These are phyloP conservation scores for Tetrahymena malaccensis DNA, from an alignment of 73 alveolate species.

Conservation along the genomic window DNA sequence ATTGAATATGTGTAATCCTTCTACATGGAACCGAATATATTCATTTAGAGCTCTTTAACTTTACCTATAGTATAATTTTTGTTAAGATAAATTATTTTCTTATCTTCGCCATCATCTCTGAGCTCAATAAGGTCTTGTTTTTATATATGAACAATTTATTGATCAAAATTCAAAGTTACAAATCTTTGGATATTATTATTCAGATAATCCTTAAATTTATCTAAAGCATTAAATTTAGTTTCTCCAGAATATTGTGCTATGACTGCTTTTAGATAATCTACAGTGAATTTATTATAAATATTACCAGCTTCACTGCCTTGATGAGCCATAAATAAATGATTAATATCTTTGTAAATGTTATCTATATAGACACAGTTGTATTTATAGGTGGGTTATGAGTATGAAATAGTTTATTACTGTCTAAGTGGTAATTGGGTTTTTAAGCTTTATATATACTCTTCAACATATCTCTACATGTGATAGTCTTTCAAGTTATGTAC, in stretches of 20 bases:
- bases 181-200: background rate
- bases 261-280: background rate
- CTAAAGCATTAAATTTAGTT: too few relatives aligned
- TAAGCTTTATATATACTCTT: too few relatives aligned
- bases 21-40: background rate
- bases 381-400: background rate
- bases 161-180: too few relatives aligned
- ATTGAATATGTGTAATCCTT: background rate
- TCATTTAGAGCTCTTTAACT: background rate
- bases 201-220: background rate
- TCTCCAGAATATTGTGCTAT: background rate
- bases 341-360: background rate
- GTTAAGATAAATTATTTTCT: background rate
- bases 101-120: background rate
- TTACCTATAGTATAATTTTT: too few relatives aligned
- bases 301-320: background rate
- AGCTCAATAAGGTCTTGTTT: background rate
- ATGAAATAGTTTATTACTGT: background rate
- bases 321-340: background rate
- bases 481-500: background rate
- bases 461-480: background rate
- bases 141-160: too few relatives aligned
- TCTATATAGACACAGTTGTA: background rate
- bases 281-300: background rate
- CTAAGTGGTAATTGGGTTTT: background rate